Conservation (phyloP, 2,329 filamentous ascomycete genomes). For the Botrytis hyacinthi region DNA sequence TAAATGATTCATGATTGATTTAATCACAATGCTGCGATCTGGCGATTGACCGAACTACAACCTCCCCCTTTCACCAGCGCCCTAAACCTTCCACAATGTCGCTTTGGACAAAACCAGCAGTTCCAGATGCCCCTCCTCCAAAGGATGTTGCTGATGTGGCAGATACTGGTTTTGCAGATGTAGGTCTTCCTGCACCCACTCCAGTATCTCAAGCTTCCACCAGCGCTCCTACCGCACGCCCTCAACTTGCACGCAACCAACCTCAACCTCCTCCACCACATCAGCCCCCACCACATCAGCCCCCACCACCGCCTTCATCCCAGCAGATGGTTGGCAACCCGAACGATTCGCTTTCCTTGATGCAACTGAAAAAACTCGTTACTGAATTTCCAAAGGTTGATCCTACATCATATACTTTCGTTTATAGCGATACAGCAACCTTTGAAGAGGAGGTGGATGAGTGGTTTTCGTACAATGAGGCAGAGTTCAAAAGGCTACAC, state of each 20-base stretch:
- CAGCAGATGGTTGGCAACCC: conserved; percentile 40
- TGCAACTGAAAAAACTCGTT: conserved; percentile 70
- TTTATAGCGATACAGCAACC: conserved; percentile 68
- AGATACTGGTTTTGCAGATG: conserved; percentile 44
- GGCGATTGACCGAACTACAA: not conserved
- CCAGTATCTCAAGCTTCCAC: conserved; percentile 28
- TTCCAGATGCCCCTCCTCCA: conserved; percentile 22
- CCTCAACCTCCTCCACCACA: conserved; percentile 41
- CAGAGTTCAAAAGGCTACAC: conserved; percentile 77
- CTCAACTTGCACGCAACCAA: conserved; percentile 41
- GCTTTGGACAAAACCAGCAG: conserved; percentile 32
- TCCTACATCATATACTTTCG: conserved; percentile 79
- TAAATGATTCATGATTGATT: not conserved
- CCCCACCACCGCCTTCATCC: conserved; percentile 37
- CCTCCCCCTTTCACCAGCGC: not conserved
- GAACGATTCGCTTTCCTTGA: conserved; percentile 70
- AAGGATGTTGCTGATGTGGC: conserved; percentile 41
- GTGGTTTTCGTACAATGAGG: conserved; percentile 92
- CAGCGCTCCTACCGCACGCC: conserved; percentile 33
- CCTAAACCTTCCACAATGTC: conserved; percentile 29
- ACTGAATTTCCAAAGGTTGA: conserved; percentile 70
- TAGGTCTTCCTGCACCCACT: conserved; percentile 36
- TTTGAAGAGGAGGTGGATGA: conserved; percentile 91
- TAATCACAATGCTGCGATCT: not conserved
- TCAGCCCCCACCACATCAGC: conserved; percentile 38